A percentile compares a stretch with the other conserved stretches of the same genome.
Evolutionary conservation across 2,329 filamentous ascomycete species (phyloP).

Genomic region (Aciculosporium take): DNA sequence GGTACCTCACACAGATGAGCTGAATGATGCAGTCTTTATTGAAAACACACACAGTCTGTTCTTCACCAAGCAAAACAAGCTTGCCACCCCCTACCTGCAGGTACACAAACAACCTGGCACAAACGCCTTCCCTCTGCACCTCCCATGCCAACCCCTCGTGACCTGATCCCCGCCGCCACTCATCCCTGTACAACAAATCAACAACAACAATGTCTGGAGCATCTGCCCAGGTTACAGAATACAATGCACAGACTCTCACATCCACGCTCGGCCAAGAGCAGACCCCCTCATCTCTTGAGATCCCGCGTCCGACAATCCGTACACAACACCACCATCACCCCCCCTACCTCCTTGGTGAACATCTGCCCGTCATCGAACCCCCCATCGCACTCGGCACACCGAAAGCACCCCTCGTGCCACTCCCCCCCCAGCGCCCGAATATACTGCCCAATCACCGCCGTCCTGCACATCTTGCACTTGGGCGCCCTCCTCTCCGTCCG

Average conservation of each 20-base stretch:
- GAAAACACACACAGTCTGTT: background rate
- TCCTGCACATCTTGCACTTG: constrained; percentile 75
- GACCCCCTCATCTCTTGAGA: constrained; percentile 36
- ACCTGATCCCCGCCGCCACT: too few species aligned
- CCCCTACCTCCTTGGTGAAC: constrained; percentile 40
- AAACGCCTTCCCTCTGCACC: background rate
- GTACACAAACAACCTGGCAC: too few species aligned
- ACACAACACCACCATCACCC: constrained; percentile 42
- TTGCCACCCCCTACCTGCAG: too few species aligned
- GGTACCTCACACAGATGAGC: background rate
- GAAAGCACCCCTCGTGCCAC: constrained; percentile 90
- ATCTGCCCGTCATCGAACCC: constrained; percentile 52
- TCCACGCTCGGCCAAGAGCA: too few species aligned
- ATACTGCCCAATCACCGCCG: constrained; percentile 77
- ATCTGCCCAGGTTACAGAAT: background rate
- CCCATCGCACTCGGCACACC: constrained; percentile 50
- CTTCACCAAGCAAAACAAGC: too few species aligned
- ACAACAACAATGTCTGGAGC: too few species aligned
- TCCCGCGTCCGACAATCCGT: constrained; percentile 46
- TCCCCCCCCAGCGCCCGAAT: constrained; percentile 78
- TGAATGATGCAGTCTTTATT: too few species aligned
- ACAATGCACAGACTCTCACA: too few species aligned
- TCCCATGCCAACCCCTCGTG: background rate
- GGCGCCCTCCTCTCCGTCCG: constrained; percentile 77
- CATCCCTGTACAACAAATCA: too few species aligned